Base-by-base conservation (phyloP, 257 asterid genomes). In the Coffea canephora region DNA sequence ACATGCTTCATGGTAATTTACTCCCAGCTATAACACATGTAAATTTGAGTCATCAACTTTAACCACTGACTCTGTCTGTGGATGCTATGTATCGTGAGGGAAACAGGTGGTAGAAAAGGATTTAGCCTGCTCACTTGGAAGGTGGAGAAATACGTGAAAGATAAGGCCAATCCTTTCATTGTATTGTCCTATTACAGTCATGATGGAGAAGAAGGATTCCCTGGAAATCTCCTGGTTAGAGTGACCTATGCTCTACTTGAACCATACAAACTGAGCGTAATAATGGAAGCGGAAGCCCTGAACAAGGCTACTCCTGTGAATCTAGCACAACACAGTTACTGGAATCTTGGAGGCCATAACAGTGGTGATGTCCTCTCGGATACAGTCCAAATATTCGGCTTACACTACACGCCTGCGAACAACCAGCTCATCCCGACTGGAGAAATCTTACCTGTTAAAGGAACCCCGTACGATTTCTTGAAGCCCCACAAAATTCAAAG, bases 161-260 rank as follows among this genome's bases (percentile, higher is more conserved):
- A 75, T 19, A 88, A 87, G 55, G 77, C 67, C 55, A 82, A 82
- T 59, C 95, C 98, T 48, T 71, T 59, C 83, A 88, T 95, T 55
- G 89, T 89, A 41, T 88, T 95, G 13, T 65, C 87, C 25, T 95
- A 93, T 74, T 82, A 83, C 85, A 93, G 98, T 50, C 73, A 31
- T 50, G 97, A 93, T 77, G 97, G 97, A 3, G 97, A 94, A 86
- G 90, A 91, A 90, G 97, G 98, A n/a, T 94, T 95, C 79, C 99
- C 98, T 0, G 99, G 98, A 16, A 87, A 52, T 48, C 86, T 95
- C 68, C 50, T 72, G 4, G 85, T 79, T 50, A 67, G 87, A 0
- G 93, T 93, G 69, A 95, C 90, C 27, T 93, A 93, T 27, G 74
- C 86, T 13, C 78, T 95, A 16, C 62, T 86, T 2, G 57, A 85